Conservation (phyloP, 257 asterid species). For the Mentha longifolia region DNA sequence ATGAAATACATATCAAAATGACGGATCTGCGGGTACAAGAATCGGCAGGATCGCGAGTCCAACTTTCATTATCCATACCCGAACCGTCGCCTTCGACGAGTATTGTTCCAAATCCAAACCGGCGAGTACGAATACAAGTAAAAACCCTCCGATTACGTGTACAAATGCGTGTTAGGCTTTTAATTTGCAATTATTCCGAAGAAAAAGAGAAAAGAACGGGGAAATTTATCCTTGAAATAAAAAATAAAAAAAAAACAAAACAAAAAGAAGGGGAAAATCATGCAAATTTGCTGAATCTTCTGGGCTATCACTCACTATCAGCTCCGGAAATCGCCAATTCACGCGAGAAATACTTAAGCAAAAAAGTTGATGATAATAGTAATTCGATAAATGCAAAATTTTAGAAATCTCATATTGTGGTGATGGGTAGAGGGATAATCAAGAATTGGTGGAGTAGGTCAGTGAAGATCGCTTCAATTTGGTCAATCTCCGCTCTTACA, state of each 20-base stretch:
- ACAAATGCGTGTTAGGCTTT: no score
- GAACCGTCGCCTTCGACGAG: no score
- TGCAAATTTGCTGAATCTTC: background rate
- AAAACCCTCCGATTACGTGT: no score
- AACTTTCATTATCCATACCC: no score
- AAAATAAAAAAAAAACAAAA: no score
- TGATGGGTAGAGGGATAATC: slow-evolving; percentile 45
- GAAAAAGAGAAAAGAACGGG: background rate
- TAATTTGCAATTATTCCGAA: background rate
- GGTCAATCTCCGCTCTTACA: slow-evolving; percentile 54
- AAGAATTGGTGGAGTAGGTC: slow-evolving; percentile 46
- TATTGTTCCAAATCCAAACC: no score
- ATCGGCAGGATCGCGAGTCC: no score
- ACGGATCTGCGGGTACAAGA: no score
- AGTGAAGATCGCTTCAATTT: slow-evolving; percentile 51
- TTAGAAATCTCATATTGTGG: background rate
- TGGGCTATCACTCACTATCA: background rate
- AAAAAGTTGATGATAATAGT: background rate
- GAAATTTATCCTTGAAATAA: no score
- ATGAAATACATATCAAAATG: no score
- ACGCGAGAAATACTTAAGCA: background rate
- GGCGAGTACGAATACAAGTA: no score
- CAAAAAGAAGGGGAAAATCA: background rate
- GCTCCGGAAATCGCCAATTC: slow-evolving; percentile 1
- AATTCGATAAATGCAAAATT: slow-evolving; percentile 6